A percentile compares a stretch with the other conserved stretches of the same genome.
phyloP scores from a whole-genome alignment of 2,329 filamentous ascomycete genomes.

The Keithomyces neogunnii region DNA sequence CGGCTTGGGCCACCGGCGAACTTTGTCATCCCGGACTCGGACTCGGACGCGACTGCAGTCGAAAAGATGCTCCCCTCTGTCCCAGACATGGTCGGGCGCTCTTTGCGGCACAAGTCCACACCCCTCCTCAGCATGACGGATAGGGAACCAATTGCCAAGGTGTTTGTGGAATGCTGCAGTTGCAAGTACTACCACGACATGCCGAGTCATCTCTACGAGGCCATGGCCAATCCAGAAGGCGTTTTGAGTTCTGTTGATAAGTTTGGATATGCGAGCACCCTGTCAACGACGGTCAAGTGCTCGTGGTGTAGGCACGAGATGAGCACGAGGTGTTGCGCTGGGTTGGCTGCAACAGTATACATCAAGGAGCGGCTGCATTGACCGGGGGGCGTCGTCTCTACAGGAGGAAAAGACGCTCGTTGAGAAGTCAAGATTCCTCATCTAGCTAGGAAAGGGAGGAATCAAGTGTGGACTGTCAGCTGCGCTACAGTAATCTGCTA shows the following conservation, averaged over 20 bases:
- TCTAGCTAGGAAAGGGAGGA: not conserved
- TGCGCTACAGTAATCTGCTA: too few relatives aligned
- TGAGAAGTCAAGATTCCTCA: not conserved
- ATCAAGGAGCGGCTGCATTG: conserved; percentile 54
- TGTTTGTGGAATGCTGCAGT: conserved; percentile 57
- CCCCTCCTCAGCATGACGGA: conserved; percentile 7
- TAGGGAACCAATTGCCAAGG: conserved; percentile 45
- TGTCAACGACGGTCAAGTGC: conserved; percentile 56
- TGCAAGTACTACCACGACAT: conserved; percentile 60
- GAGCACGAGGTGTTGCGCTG: conserved; percentile 60
- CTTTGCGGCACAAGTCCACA: conserved; percentile 6
- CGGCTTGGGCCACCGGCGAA: conserved; percentile 14
- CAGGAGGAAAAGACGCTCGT: too few relatives aligned
- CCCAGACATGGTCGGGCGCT: not conserved
- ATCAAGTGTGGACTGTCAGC: not conserved
- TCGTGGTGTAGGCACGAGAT: conserved; percentile 67
- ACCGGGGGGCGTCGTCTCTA: too few relatives aligned
- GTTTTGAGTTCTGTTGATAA: conserved; percentile 39
- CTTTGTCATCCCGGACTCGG: conserved; percentile 6
- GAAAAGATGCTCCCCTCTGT: not conserved
- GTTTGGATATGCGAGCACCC: conserved; percentile 44
- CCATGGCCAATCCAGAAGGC: conserved; percentile 51
- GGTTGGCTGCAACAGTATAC: conserved; percentile 58
- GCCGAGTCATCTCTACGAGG: conserved; percentile 55
- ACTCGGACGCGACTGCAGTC: not conserved